phyloP scores from a whole-genome alignment of 2,329 filamentous ascomycete genomes.

The Colletotrichum orbiculare region DNA sequence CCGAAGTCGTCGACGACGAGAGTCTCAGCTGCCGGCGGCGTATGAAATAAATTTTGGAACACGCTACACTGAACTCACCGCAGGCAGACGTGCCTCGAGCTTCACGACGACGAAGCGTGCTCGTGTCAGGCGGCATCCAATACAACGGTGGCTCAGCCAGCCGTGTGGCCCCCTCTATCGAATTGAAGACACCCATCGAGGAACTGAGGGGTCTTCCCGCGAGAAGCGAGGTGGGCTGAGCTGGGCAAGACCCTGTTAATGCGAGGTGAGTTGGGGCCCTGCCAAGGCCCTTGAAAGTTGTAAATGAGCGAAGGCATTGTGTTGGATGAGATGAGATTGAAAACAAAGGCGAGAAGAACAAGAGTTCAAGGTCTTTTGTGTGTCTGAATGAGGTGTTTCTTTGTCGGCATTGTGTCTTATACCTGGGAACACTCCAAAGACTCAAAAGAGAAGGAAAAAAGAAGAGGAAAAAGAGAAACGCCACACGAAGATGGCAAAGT shows the following conservation, averaged over 20 bases:
- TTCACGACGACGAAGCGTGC: not conserved
- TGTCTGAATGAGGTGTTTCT: too few species aligned
- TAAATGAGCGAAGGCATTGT: too few species aligned
- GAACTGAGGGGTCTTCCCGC: not conserved
- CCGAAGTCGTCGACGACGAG: too few species aligned
- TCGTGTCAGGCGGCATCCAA: constrained; percentile 12
- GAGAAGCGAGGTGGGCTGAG: constrained; percentile 2
- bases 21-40: too few species aligned
- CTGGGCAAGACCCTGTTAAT: constrained; percentile 1
- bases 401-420: too few species aligned
- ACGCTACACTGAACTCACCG: too few species aligned
- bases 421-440: not conserved
- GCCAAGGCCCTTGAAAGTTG: constrained; percentile 22
- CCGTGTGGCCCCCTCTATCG: not conserved
- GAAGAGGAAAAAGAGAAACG: not conserved
- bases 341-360: too few species aligned
- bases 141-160: constrained; percentile 16
- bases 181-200: not conserved
- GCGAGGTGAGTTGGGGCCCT: constrained; percentile 16
- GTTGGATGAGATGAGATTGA: too few species aligned
- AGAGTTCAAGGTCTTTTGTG: too few species aligned
- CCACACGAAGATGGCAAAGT: not conserved
- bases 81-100: too few species aligned
- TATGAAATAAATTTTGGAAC: too few species aligned
- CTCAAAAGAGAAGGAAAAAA: not conserved